Conservation (phyloP, 805 yeast species). For the Zygotorulaspora sp. region DNA sequence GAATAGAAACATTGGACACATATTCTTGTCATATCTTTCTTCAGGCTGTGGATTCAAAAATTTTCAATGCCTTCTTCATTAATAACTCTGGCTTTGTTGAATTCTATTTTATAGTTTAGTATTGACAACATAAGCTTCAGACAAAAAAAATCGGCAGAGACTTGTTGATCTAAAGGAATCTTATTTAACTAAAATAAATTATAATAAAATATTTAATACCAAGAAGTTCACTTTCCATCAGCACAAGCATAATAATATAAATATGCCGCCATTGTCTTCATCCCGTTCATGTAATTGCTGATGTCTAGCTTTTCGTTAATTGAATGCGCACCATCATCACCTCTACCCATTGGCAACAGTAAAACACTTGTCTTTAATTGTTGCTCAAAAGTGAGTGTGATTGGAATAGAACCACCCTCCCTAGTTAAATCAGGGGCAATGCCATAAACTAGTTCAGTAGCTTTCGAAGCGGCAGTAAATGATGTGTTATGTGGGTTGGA, state of each 20-base stretch:
- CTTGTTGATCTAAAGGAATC: too few relatives aligned
- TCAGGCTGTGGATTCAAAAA: too few relatives aligned
- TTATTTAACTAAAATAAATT: too few relatives aligned
- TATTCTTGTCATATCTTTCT: too few relatives aligned
- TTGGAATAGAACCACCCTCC: constrained; percentile 99
- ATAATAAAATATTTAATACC: too few relatives aligned
- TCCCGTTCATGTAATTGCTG: constrained; percentile 86
- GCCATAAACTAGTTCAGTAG: constrained; percentile 92
- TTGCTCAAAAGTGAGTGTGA: constrained; percentile 89
- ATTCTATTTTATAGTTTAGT: too few relatives aligned
- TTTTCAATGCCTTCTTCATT: too few relatives aligned
- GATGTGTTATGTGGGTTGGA: constrained; percentile 89
- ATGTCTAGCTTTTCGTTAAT: constrained; percentile 92
- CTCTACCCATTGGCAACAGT: constrained; percentile 95
- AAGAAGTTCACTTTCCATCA: constrained; percentile 26
- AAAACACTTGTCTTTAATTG: constrained; percentile 80
- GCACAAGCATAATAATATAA: constrained; percentile 72
- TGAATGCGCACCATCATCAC: constrained; percentile 99
- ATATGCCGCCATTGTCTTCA: constrained; percentile 89
- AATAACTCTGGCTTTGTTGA: too few relatives aligned
- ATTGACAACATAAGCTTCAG: too few relatives aligned
- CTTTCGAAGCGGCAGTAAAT: constrained; percentile 90
- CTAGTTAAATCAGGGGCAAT: constrained; percentile 95
- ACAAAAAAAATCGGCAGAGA: too few relatives aligned
- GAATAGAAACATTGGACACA: too few relatives aligned